phyloP scores from a whole-genome alignment of 805 yeast genomes.

The Yarrowia keelungensis region DNA sequence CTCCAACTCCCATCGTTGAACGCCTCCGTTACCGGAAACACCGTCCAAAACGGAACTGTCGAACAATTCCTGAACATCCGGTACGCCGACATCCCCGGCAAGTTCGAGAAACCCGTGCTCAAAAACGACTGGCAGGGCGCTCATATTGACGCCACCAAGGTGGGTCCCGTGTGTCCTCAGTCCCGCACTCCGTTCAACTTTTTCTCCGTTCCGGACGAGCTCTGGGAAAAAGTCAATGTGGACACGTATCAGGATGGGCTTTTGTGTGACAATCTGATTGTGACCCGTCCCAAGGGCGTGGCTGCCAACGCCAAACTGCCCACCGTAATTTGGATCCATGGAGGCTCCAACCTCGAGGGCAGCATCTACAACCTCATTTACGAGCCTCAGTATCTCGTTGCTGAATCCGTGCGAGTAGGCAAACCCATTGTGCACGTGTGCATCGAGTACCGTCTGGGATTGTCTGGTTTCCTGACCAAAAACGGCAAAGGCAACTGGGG shows the following conservation, averaged over 20 bases:
- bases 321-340: conserved; percentile 53
- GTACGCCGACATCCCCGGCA: conserved; percentile 30
- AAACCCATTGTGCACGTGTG: conserved; percentile 51
- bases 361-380: conserved; percentile 46
- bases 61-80: conserved; percentile 33
- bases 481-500: conserved; percentile 53
- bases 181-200: conserved; percentile 29
- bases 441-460: conserved; percentile 52
- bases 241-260: conserved; percentile 46
- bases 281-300: conserved; percentile 44
- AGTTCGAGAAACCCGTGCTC: conserved; percentile 20
- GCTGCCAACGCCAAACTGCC: conserved; percentile 45
- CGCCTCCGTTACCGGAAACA: conserved; percentile 12
- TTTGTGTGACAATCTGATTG: conserved; percentile 48
- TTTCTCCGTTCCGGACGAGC: conserved; percentile 78
- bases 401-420: conserved; percentile 41
- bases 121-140: conserved; percentile 25
- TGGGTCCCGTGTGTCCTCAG: conserved; percentile 22
- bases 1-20: conserved; percentile 1
- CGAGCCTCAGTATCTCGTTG: conserved; percentile 47
- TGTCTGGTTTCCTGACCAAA: conserved; percentile 53
- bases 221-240: conserved; percentile 66
- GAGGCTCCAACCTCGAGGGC: conserved; percentile 52
- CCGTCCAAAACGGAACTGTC: conserved; percentile 12
- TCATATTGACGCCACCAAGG: conserved; percentile 10